Conservation (phyloP, 495 filamentous ascomycete species). For the Penicillium bialowiezense region DNA sequence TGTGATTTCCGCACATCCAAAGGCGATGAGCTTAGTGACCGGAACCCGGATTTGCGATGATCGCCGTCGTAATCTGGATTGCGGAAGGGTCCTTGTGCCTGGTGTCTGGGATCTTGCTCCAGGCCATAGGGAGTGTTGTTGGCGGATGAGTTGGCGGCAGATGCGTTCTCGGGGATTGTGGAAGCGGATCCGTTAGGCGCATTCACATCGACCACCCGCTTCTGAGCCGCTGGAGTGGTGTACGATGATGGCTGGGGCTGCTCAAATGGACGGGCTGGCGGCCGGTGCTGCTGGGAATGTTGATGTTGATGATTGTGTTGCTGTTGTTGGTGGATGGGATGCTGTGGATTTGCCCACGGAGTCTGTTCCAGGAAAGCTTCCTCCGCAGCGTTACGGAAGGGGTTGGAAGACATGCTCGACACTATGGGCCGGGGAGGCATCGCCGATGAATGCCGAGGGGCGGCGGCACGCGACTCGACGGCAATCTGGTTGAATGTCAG, state of each 20-base stretch:
- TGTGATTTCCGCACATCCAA: slow-evolving; percentile 45
- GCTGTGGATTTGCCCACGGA: slow-evolving; percentile 85
- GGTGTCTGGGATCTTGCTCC: slow-evolving; percentile 37
- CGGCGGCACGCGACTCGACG: slow-evolving; percentile 29
- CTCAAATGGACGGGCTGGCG: slow-evolving; percentile 32
- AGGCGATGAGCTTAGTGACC: slow-evolving; percentile 44
- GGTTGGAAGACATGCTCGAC: slow-evolving; percentile 37
- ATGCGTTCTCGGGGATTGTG: slow-evolving; percentile 52
- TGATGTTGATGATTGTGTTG: slow-evolving; percentile 28
- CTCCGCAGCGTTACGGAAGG: slow-evolving; percentile 59
- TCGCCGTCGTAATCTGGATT: slow-evolving; percentile 40
- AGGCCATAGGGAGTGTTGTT: slow-evolving; percentile 45
- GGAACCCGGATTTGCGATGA: slow-evolving; percentile 35
- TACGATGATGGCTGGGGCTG: slow-evolving; percentile 35
- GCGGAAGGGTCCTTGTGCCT: slow-evolving; percentile 22
- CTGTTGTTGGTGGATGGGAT: slow-evolving; percentile 64
- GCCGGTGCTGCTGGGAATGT: slow-evolving; percentile 34
- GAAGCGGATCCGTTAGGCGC: slow-evolving; percentile 56
- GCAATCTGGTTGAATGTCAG: slow-evolving; percentile 34
- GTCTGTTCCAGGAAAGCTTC: slow-evolving; percentile 81
- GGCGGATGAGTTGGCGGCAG: slow-evolving; percentile 43
- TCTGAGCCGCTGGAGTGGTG: slow-evolving; percentile 52
- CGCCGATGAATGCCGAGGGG: slow-evolving; percentile 24
- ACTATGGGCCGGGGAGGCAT: slow-evolving; percentile 31
- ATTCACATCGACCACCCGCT: slow-evolving; percentile 49